phyloP scores from a whole-genome alignment of 2,329 filamentous ascomycete genomes.

The Sclerotinia glacialis region DNA sequence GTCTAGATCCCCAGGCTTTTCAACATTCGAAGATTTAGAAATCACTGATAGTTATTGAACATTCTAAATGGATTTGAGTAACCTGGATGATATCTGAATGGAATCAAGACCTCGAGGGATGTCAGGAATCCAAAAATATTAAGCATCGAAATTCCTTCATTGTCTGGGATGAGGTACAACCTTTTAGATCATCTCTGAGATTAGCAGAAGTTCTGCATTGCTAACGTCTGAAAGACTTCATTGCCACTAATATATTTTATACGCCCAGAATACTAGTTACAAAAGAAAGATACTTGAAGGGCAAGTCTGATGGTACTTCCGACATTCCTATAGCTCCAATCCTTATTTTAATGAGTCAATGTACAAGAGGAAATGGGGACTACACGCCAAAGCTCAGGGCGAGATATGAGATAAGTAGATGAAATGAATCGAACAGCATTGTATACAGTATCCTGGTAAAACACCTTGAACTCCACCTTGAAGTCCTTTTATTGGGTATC shows the following conservation, averaged over 20 bases:
- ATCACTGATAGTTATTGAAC: background rate
- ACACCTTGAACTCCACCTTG: slow-evolving; percentile 26
- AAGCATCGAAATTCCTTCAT: background rate
- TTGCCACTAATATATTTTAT: background rate
- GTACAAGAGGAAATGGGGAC: background rate
- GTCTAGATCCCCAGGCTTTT: background rate
- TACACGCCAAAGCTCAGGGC: background rate
- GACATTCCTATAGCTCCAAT: background rate
- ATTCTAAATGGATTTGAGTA: background rate
- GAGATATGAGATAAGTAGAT: background rate
- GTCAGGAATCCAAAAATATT: background rate
- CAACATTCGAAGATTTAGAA: background rate
- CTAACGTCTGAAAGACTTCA: background rate
- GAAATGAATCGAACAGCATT: slow-evolving; percentile 4
- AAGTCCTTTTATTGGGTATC: slow-evolving; percentile 35
- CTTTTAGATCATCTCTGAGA: background rate
- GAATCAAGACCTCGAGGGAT: background rate
- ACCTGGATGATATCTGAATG: background rate
- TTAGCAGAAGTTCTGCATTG: background rate
- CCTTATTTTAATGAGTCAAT: background rate
- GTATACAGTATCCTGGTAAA: slow-evolving; percentile 21
- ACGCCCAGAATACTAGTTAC: background rate
- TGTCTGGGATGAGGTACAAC: background rate
- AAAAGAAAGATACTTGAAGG: background rate
- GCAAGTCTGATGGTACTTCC: background rate